A percentile compares a stretch with the other conserved stretches of the same genome.
These are phyloP conservation scores for Chaetoceros muelleri DNA, from an alignment of 108 stramenopile genomes.

Conservation along the genomic window DNA sequence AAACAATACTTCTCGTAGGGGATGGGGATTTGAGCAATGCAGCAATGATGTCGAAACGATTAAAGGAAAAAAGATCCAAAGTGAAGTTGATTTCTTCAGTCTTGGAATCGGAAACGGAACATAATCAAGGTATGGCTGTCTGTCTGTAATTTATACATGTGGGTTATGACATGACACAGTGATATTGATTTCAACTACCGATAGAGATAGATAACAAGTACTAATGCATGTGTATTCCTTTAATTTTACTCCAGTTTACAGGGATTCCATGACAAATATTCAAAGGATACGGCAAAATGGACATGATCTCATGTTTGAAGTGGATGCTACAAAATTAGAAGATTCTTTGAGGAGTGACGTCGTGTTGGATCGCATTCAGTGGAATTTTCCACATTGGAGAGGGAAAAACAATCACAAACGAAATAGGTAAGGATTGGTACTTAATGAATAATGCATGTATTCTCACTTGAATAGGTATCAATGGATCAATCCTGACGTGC, in stretches of 20 bases:
- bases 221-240: background rate
- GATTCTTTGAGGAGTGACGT: background rate
- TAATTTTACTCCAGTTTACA: slow-evolving; percentile 4
- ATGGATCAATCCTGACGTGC: too few species aligned
- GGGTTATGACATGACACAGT: too few species aligned
- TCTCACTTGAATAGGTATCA: too few species aligned
- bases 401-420: slow-evolving; percentile 8
- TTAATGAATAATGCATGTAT: too few species aligned
- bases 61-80: background rate
- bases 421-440: too few species aligned
- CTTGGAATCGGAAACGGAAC: slow-evolving; percentile 4
- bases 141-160: too few species aligned
- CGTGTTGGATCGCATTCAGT: slow-evolving; percentile 15
- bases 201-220: too few species aligned
- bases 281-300: background rate
- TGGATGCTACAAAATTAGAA: slow-evolving; percentile 10
- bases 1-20: background rate
- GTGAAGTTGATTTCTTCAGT: slow-evolving; percentile 11
- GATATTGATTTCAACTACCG: too few species aligned
- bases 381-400: slow-evolving; percentile 17
- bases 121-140: slow-evolving; percentile 6
- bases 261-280: background rate
- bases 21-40: slow-evolving; percentile 3
- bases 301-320: slow-evolving; percentile 5
- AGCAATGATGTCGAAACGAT: background rate